Evolutionary conservation across 2,329 filamentous ascomycete genomes (phyloP).

Genomic region (Penicillium sp.): DNA sequence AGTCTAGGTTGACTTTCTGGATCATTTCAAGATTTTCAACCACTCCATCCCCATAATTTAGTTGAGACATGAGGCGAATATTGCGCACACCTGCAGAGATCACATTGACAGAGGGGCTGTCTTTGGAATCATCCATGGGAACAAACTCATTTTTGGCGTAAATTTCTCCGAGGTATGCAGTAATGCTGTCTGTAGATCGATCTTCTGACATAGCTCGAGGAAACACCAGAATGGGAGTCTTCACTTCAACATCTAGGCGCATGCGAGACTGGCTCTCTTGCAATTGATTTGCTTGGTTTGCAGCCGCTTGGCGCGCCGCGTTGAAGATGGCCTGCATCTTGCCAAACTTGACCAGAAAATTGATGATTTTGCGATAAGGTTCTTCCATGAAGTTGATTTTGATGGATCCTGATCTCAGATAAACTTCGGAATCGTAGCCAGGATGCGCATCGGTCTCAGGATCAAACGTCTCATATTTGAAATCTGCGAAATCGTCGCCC

Average conservation of each 20-base stretch:
- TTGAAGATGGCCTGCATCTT: constrained; percentile 99
- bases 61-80: constrained; percentile 80
- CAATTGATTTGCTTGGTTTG: constrained; percentile 86
- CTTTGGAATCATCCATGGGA: constrained; percentile 69
- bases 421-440: constrained; percentile 89
- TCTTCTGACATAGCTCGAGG: constrained; percentile 69
- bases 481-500: constrained; percentile 90
- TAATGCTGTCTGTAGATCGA: constrained; percentile 71
- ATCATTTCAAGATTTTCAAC: constrained; percentile 92
- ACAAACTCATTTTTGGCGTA: constrained; percentile 93
- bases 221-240: constrained; percentile 94
- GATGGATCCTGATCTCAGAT: constrained; percentile 83
- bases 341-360: constrained; percentile 96
- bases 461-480: constrained; percentile 96
- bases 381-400: constrained; percentile 97
- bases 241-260: constrained; percentile 88
- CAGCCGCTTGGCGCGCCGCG: constrained; percentile 86
- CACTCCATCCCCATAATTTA: constrained; percentile 67
- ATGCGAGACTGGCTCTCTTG: constrained; percentile 86
- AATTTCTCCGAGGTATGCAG: constrained; percentile 92
- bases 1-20: constrained; percentile 89
- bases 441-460: constrained; percentile 70
- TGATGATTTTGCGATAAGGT: constrained; percentile 95
- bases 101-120: constrained; percentile 75
- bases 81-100: constrained; percentile 87